Evolutionary conservation across 2,329 filamentous ascomycete species (phyloP), one percentile per base, ranked within the genome.

Genomic region (Epichloe amarillans): DNA sequence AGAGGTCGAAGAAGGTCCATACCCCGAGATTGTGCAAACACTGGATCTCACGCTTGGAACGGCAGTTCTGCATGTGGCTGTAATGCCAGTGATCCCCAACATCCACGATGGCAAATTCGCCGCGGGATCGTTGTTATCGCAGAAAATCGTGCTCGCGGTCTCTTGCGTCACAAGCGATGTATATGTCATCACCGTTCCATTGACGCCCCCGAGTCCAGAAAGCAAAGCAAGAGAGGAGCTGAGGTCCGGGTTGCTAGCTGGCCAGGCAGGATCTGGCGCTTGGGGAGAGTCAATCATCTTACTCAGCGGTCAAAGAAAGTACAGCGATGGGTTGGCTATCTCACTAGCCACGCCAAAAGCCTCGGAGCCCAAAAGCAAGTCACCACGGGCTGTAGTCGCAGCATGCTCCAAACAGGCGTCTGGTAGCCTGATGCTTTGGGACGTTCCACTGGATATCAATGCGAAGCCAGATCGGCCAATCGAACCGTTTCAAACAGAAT

Each of bases 241-340:
- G 23, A 71, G 69, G 49, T 64, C 66, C 17, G 71, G 69, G 52
- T 68, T 81, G 10, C 61, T 79, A 47, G 72, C 74, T 7, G 75
- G 72, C 19, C 74, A 71, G 54, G 75, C 75, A 37, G 80, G 80
- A 17, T 77, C 73, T 35, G 79, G 80, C 39, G 72, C 72, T n/a
- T 84, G 80, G 79, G 79, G 79, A 6, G 80, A 84, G 63, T 74
- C 72, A 0, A 64, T 84, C 23, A 69, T 74, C 1, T 61, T 74
- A 11, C 69, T 84, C 6, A 65, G 65, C 17, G 79, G 80, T 1
- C 77, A 80, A 59, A 66, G 68, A 44, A 75, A 70, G 53, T 66
- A 70, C 30, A 76, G 75, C 35, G 71, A 79, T 53, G 77, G 76
- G 5, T 60, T 83, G 11, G 75, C 80, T 2, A 73, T 84, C 52